Base-by-base conservation (phyloP, 257 asterid species). In the Nicotiana paniculata region DNA sequence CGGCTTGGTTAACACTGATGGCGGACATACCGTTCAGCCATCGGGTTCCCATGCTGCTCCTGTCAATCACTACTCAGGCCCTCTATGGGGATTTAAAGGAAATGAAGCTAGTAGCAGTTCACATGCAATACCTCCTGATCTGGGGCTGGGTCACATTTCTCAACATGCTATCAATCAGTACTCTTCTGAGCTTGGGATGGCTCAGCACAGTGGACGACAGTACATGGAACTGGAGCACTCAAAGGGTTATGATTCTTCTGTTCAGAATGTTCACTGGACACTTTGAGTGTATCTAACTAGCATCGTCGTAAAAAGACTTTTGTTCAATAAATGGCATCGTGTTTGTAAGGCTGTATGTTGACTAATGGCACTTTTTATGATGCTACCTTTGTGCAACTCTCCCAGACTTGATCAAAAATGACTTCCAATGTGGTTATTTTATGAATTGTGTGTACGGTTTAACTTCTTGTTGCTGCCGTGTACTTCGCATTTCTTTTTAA, bases 231-330 rank as follows among this genome's bases (percentile, higher is more conserved):
- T 90, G 37, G 91, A 88, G 81, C 91, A 87, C 16, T 85, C 95
- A 0, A 87, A 92, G 85, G 93, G 87, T 54, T 91, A 87, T 30
- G 92, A 88, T 51, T 87, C 97, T 53, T 86, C 96, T 11, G 82
- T 88, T 88, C 93, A 90, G 85, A 86, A 91, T 79, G 84, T 90
- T 90, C 90, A 90, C 77, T 91, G 93, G 94, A 86, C 90, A 1
- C 93, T 88, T 80, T 93, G 88, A 91, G 21, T 48, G 62, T 55
- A 4, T 57, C 46, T 10, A 35, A 12, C 6, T 63, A 28, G 28
- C 69, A 30, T 64, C 10, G 70, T 64, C 3, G n/a, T 64, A 30
- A n/a, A n/a, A 30, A 64, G 70, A 64, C 70, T 64, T 28, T 10
- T 12, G n/a, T 30, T 28, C 70, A 64, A 30, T 64, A 64, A 64